Base-by-base conservation (phyloP, 495 filamentous ascomycete species). In the Aspergillus conjunctus region DNA sequence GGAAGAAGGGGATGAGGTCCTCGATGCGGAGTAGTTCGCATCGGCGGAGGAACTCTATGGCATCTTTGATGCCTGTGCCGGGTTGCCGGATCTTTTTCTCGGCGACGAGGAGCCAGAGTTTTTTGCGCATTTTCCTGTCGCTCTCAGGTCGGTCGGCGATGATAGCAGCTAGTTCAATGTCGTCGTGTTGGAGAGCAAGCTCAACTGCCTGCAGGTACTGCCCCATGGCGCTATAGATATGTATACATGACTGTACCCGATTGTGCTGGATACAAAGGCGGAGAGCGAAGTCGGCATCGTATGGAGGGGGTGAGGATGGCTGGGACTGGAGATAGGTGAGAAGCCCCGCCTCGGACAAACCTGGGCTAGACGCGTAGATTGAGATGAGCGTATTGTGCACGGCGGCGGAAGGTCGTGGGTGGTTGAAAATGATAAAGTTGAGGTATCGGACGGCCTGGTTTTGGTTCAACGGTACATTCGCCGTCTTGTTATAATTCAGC, bases 311-410 rank as follows among this genome's bases (percentile, higher is more conserved):
- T 6, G 84, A 83, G 44, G 81, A 79, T n/a, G 86, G 81, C 67
- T 90, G 87, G 6, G 83, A 81, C 73, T 96, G 88, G 11, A 98
- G 87, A 71, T 98, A 98, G 7, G 86, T 81, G 20, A 97, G 85
- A 15, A 98, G 85, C 7, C 87, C 88, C 4, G 88, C 84, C 74
- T 98, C 94, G 51, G 94, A 90, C 41, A 82, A 77, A 7, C 91
- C 91, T 15, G 85, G 80, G 66, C 94, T 88, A 3, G 93, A 92
- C 17, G 94, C 95, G 71, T 96, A 96, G 52, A 98, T 95, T 45
- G 92, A 96, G 59, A 98, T 91, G 30, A 98, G 84, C 0, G 95
- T 98, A 71, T 98, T 98, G 73, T 98, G 94, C 21, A 98, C 87
- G n/a, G 94, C 93, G 6, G 94, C 85, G 55, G 96, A 89, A 4